A percentile compares a stretch with the other conserved stretches of the same genome.
phyloP scores from a whole-genome alignment of 768 basidiomycete species.

The Macrolepiota dolichaula region DNA sequence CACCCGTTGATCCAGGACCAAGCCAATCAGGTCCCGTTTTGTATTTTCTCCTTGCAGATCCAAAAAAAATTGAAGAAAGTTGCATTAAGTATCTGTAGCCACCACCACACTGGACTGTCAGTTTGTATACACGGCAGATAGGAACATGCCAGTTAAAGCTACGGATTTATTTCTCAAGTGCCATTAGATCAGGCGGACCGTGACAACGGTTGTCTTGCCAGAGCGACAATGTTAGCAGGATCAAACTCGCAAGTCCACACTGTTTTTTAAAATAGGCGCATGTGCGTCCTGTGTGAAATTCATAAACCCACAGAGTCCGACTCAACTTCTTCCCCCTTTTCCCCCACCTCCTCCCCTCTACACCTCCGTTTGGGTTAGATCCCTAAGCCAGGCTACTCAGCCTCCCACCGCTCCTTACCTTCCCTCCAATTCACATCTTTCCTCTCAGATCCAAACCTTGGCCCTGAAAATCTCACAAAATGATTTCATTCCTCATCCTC shows the following conservation, averaged over 20 bases:
- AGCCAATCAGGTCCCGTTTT: neutral
- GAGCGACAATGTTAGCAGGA: slow-evolving; percentile 15
- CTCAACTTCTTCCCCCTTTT: slow-evolving; percentile 10
- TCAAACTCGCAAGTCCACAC: neutral
- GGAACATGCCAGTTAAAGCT: neutral
- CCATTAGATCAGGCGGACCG: neutral
- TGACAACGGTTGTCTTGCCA: slow-evolving; percentile 13
- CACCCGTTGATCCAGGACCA: neutral
- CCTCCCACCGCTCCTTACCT: slow-evolving; percentile 34
- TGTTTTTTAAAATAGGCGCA: neutral
- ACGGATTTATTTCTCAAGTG: neutral
- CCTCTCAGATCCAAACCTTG: neutral
- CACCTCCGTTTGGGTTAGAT: neutral
- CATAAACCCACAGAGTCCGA: neutral
- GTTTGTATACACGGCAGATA: neutral
- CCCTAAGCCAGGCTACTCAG: slow-evolving; percentile 20
- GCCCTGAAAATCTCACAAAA: neutral
- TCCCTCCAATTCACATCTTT: neutral
- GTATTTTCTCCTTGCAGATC: neutral
- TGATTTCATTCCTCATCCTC: neutral
- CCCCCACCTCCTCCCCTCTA: slow-evolving; percentile 13
- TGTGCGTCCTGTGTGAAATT: slow-evolving; percentile 3
- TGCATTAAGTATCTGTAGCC: neutral
- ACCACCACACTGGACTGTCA: too few relatives aligned
- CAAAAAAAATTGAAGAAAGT: neutral